Evolutionary conservation across 768 basidiomycete species (phyloP), one percentile per base, ranked within the genome.

Genomic region (Amanita rubescens): DNA sequence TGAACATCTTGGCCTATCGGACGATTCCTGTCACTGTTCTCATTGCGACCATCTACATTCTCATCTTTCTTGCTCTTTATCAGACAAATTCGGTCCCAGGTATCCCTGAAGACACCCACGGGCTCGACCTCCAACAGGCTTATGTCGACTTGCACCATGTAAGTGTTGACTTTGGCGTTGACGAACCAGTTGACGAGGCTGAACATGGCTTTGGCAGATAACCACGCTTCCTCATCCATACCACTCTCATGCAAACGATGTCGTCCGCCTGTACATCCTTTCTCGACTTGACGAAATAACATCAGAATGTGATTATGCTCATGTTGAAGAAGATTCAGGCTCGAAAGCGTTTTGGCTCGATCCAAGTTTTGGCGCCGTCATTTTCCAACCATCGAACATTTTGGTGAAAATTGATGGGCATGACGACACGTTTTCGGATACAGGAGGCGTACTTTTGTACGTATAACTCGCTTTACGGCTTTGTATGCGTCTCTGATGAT

Each of bases 221-320:
- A 75, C 90, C 5, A 69, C 75, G 5, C 75, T 75, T 24, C 90
- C 90, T 0, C 90, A 87, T 65, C 82, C 90, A 0, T 89, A 82
- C 68, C 82, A 86, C 60, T 88, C 87, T 1, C 86, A 83, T 67
- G 77, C 81, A 15, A 93, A 92, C 61, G 84, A 87, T 58, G 60
- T 73, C 24, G 84, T 90, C 22, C 81, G 78, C 47, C 62, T 66
- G 0, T 84, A 82, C 62, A 67, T 93, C 30, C 69, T 87, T 24
- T 62, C 70, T 3, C 78, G 85, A 2, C 62, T 91, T 12, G 58
- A 66, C 35, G 65, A 70, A 3, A 70, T 85, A 22, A 73, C 78
- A 27, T 67, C 66, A 11, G 63, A 59, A 17, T 66, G 75, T 58
- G 61, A 69, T 0, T 72, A 80, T 55, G 73, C 85, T 3, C 71